Evolutionary conservation across 345 rosid genomes (phyloP).

Genomic region (Corchorus olitorius): DNA sequence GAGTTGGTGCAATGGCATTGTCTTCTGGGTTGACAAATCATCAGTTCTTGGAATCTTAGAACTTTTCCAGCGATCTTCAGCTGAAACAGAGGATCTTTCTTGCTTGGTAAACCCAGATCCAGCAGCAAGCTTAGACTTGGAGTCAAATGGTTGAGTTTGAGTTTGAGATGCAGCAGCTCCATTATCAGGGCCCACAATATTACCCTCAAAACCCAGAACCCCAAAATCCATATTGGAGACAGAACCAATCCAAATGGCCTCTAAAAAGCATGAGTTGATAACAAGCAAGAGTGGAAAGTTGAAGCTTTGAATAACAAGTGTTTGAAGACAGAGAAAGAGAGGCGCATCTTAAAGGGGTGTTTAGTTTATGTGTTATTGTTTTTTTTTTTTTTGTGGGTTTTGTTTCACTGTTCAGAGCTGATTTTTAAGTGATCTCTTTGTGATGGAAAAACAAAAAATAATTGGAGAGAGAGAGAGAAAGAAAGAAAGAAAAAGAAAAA

Average conservation of each 20-base stretch:
- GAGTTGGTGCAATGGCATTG: slow-evolving; percentile 51
- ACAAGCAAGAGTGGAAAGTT: slow-evolving; percentile 13
- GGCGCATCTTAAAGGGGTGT: slow-evolving; percentile 1
- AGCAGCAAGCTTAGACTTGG: slow-evolving; percentile 29
- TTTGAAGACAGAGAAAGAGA: slow-evolving; percentile 19
- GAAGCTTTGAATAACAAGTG: slow-evolving; percentile 12
- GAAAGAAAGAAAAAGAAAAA: not conserved
- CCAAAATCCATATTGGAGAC: slow-evolving; percentile 43
- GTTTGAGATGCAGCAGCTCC: slow-evolving; percentile 39
- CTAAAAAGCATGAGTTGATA: slow-evolving; percentile 22
- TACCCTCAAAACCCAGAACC: slow-evolving; percentile 48
- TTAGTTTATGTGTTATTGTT: not conserved
- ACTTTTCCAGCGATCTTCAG: slow-evolving; percentile 44
- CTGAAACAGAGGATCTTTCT: slow-evolving; percentile 49
- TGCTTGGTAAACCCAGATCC: slow-evolving; percentile 47
- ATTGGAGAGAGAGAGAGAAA: not conserved
- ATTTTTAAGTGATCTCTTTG: slow-evolving; percentile 4
- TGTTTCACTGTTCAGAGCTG: slow-evolving; percentile 5
- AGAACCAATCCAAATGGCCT: slow-evolving; percentile 9
- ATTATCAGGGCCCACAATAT: slow-evolving; percentile 35
- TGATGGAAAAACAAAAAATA: slow-evolving; percentile 7
- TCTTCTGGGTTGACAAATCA: slow-evolving; percentile 34
- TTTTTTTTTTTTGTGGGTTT: not conserved
- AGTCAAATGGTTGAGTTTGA: slow-evolving; percentile 16
- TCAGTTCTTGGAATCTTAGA: slow-evolving; percentile 42